Evolutionary conservation across 306 rosid genomes (phyloP).

Genomic region (Inga oerstediana): DNA sequence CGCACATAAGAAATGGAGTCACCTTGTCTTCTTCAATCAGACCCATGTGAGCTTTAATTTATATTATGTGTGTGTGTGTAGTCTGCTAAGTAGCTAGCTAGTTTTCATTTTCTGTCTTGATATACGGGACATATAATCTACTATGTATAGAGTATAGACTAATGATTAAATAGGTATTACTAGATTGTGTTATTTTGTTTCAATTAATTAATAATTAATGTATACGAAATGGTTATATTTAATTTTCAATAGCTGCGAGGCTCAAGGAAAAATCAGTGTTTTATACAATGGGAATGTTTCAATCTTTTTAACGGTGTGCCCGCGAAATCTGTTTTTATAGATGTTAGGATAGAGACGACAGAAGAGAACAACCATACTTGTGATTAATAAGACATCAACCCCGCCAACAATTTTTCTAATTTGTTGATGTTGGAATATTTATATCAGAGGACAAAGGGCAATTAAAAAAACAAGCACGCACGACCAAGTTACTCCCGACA

Average conservation of each 20-base stretch:
- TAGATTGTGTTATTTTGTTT: conserved; percentile 10
- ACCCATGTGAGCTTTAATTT: neutral
- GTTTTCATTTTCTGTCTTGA: conserved; percentile 13
- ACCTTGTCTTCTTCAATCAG: neutral
- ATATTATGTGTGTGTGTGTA: neutral
- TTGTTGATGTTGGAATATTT: no score
- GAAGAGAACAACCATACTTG: conserved; percentile 9
- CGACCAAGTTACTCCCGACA: no score
- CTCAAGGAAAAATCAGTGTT: conserved; percentile 14
- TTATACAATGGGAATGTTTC: conserved; percentile 1
- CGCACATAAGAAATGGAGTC: neutral
- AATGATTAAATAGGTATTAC: conserved; percentile 3
- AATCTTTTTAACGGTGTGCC: neutral
- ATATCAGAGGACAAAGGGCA: no score
- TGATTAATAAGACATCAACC: neutral
- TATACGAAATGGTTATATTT: neutral
- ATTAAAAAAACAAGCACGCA: no score
- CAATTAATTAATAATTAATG: neutral
- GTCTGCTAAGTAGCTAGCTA: neutral
- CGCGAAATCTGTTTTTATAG: neutral
- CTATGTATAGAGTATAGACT: neutral
- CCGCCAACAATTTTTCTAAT: neutral
- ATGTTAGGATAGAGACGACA: neutral
- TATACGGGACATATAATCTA: neutral
- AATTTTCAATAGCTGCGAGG: conserved; percentile 4